Evolutionary conservation across 176 grass and related monocot genomes (phyloP).

Genomic region (Calamus simplicifolius): DNA sequence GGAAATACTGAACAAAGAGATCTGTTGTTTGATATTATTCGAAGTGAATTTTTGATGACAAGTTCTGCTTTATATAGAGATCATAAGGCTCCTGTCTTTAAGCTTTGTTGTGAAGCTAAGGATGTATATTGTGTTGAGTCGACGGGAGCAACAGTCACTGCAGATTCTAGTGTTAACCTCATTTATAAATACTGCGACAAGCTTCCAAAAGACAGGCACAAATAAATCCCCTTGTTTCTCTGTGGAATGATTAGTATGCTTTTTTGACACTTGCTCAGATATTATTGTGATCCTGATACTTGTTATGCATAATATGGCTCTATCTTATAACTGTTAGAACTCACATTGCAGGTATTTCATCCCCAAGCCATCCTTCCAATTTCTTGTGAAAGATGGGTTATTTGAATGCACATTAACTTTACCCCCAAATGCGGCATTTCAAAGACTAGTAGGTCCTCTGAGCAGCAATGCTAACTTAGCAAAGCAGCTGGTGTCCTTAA

Average conservation of each 20-base stretch:
- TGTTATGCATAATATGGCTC: too few species aligned
- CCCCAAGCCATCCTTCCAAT: constrained; percentile 6
- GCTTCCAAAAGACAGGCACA: constrained; percentile 13
- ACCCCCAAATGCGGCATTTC: constrained; percentile 20
- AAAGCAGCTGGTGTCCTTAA: constrained; percentile 9
- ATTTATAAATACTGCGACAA: constrained; percentile 11
- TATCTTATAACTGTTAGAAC: too few species aligned
- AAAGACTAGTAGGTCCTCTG: constrained; percentile 7
- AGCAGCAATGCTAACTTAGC: background rate
- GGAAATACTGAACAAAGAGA: constrained; percentile 5
- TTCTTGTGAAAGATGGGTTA: background rate
- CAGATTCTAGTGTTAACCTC: constrained; percentile 7
- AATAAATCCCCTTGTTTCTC: too few species aligned
- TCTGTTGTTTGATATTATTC: constrained; percentile 3
- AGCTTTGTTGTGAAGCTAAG: background rate
- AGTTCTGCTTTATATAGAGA: background rate
- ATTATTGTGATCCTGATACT: too few species aligned
- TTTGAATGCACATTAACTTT: constrained; percentile 3
- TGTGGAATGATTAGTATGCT: too few species aligned
- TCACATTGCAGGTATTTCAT: constrained; percentile 2
- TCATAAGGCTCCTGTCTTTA: background rate
- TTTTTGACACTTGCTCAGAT: too few species aligned
- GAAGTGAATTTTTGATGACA: background rate
- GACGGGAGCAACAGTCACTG: constrained; percentile 12
- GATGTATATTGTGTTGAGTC: constrained; percentile 3